Conservation (phyloP, 2,329 filamentous ascomycete species). For the Botryosphaeria dothidea region DNA sequence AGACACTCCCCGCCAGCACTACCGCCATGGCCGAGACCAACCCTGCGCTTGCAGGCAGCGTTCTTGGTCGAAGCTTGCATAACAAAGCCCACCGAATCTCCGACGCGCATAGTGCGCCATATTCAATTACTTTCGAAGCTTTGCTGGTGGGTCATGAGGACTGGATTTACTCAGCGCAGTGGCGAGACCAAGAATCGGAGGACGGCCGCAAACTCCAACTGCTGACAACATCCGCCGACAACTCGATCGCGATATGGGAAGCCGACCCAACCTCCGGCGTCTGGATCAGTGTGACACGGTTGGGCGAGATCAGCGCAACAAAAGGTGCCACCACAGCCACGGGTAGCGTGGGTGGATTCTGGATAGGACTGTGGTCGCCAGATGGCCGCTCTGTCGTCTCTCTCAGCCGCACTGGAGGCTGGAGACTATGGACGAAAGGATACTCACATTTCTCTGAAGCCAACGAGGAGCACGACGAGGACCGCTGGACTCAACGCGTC, state of each 20-base stretch:
- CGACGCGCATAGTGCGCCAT: slow-evolving; percentile 60
- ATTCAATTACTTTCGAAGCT: slow-evolving; percentile 89
- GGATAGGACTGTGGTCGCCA: slow-evolving; percentile 91
- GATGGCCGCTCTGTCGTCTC: slow-evolving; percentile 73
- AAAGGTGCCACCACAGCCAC: slow-evolving; percentile 97
- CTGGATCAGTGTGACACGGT: slow-evolving; percentile 81
- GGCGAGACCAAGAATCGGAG: slow-evolving; percentile 53
- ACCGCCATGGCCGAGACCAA: slow-evolving; percentile 54
- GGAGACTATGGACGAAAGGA: slow-evolving; percentile 80
- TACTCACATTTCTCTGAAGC: slow-evolving; percentile 23
- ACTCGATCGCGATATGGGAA: slow-evolving; percentile 92
- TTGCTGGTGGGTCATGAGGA: slow-evolving; percentile 93
- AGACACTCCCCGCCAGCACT: slow-evolving; percentile 60
- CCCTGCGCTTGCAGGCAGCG: slow-evolving; percentile 48
- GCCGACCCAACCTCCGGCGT: slow-evolving; percentile 80
- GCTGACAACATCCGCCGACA: slow-evolving; percentile 90
- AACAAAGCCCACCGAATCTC: slow-evolving; percentile 83
- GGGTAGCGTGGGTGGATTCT: slow-evolving; percentile 93
- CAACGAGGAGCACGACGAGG: slow-evolving; percentile 54
- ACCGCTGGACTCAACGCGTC: slow-evolving; percentile 74
- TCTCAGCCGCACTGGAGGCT: slow-evolving; percentile 88
- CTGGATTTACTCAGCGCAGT: slow-evolving; percentile 91
- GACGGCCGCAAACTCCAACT: slow-evolving; percentile 58
- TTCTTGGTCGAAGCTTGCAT: slow-evolving; percentile 70
- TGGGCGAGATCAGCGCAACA: slow-evolving; percentile 91